phyloP scores from a whole-genome alignment of 306 rosid species.

The Begonia fuchsioides region DNA sequence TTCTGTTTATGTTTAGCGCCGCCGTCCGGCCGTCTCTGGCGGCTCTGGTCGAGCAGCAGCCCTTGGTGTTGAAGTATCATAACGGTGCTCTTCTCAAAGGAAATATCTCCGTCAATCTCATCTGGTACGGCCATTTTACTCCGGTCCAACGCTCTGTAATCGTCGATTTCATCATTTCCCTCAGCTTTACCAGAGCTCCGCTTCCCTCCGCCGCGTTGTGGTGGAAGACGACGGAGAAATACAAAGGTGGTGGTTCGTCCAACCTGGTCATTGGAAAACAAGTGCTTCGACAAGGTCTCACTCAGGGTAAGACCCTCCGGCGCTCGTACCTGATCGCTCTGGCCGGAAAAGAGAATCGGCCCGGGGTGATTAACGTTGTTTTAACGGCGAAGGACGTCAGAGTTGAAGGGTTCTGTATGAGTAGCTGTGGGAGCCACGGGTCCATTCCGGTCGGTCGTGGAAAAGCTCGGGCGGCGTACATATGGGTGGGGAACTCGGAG shows the following conservation, averaged over 20 bases:
- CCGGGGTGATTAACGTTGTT: constrained; percentile 40
- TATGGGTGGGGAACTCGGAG: constrained; percentile 92
- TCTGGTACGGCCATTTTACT: constrained; percentile 76
- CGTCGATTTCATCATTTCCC: constrained; percentile 60
- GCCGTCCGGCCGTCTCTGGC: constrained; percentile 8
- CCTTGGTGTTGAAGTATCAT: constrained; percentile 60
- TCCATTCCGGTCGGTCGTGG: constrained; percentile 14
- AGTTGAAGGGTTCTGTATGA: constrained; percentile 64
- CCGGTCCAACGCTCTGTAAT: constrained; percentile 65
- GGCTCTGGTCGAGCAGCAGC: constrained; percentile 51
- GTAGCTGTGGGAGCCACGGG: constrained; percentile 58
- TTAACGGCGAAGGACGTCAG: constrained; percentile 63
- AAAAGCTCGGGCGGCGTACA: constrained; percentile 26
- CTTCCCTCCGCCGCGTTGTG: constrained; percentile 48
- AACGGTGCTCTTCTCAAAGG: constrained; percentile 82
- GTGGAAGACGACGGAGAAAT: constrained; percentile 79
- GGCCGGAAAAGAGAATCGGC: constrained; percentile 23
- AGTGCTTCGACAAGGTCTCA: constrained; percentile 32
- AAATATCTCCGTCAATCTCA: constrained; percentile 50
- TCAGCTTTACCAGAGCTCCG: constrained; percentile 9
- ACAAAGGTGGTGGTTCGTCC: constrained; percentile 41
- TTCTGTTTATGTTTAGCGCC: constrained; percentile 4
- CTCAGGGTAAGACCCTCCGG: constrained; percentile 47
- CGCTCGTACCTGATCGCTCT: constrained; percentile 28
- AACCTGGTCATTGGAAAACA: constrained; percentile 51